A percentile compares a stretch with the other conserved stretches of the same genome.
Evolutionary conservation across 257 asterid species (phyloP).

Genomic region (Solanum chaucha): DNA sequence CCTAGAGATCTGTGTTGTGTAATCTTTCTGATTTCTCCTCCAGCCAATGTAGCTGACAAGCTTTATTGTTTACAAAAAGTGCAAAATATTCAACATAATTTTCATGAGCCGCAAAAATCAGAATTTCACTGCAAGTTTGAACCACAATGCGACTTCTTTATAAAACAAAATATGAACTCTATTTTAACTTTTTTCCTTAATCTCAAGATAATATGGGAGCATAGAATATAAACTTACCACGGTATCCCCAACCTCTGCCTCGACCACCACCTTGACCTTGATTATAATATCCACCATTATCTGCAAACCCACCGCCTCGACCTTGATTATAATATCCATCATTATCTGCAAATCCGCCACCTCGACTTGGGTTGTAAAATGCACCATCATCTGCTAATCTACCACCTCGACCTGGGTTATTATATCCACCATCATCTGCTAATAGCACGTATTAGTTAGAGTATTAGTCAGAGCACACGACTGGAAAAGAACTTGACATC

Average conservation of each 20-base stretch:
- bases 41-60: background rate
- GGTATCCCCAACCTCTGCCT: conserved; percentile 42
- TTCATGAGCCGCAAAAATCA: background rate
- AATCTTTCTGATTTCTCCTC: background rate
- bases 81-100: background rate
- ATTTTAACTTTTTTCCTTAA: background rate
- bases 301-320: background rate
- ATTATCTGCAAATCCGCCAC: conserved; percentile 24
- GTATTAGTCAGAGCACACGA: background rate
- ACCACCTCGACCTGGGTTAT: background rate
- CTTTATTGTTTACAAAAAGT: background rate
- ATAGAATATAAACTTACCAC: conserved; percentile 20
- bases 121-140: background rate
- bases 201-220: background rate
- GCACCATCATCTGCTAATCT: conserved; percentile 6
- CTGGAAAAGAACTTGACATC: background rate
- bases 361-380: background rate
- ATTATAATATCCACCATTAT: background rate
- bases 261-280: conserved; percentile 20
- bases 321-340: background rate
- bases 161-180: background rate
- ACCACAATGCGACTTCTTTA: background rate
- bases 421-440: background rate
- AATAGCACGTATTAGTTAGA: background rate
- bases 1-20: background rate